phyloP scores from a whole-genome alignment of 495 filamentous ascomycete genomes.

The Penicillium fimorum region DNA sequence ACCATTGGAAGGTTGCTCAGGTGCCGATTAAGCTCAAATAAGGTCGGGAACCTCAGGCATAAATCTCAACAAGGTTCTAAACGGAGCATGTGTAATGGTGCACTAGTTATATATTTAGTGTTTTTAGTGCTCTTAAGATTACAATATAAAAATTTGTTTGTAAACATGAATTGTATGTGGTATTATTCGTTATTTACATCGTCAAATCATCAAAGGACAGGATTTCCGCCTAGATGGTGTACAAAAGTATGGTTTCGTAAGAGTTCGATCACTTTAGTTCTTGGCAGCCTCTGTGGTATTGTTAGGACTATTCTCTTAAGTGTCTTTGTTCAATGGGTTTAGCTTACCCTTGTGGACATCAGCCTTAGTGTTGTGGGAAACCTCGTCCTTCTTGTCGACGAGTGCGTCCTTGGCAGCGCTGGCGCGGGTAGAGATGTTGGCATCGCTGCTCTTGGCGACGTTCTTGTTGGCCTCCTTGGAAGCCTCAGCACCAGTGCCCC shows the following conservation, averaged over 20 bases:
- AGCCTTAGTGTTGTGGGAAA: constrained; percentile 14
- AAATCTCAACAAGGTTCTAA: neutral
- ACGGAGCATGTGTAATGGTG: neutral
- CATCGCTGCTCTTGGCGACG: constrained; percentile 15
- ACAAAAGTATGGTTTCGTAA: neutral
- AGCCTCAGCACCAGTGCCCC: constrained; percentile 15
- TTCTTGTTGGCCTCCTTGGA: constrained; percentile 19
- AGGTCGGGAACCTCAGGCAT: too few species aligned
- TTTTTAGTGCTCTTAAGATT: too few species aligned
- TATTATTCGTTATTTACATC: constrained; percentile 4
- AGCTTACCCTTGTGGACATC: constrained; percentile 18
- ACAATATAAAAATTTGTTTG: neutral
- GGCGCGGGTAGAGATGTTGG: constrained; percentile 13
- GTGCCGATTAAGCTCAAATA: too few species aligned
- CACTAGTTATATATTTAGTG: too few species aligned
- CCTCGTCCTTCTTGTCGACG: constrained; percentile 17
- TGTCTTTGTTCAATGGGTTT: neutral
- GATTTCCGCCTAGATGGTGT: neutral
- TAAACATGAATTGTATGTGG: neutral
- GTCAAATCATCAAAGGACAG: neutral
- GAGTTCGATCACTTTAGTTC: neutral
- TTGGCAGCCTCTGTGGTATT: constrained; percentile 6
- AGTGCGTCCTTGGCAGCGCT: constrained; percentile 16
- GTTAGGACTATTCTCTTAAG: neutral
- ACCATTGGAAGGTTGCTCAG: too few species aligned